Base-by-base conservation (phyloP, 2,329 filamentous ascomycete genomes). In the Aspergillus texensis region DNA sequence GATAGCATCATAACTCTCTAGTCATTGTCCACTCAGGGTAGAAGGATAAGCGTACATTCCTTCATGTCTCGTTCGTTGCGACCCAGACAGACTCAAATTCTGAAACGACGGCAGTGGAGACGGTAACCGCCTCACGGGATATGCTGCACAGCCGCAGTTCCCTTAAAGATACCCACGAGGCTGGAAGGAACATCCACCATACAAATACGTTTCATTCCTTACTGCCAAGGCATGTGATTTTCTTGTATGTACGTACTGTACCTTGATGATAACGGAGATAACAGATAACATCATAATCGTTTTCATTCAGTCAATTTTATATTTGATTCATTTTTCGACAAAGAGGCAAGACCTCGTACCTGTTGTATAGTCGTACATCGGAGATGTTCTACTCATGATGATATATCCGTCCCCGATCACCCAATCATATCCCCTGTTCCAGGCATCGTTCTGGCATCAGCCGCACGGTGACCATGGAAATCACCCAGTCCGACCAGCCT, bases 51-150 rank as follows among this genome's bases (percentile, higher is more conserved):
- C 50, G 34, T 39, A 39, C 32, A 39, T 55, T 36, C 32, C 21
- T 19, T 24, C 28, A 54, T 36, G 19, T 30, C 48, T 53, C 19
- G 48, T 53, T 34, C 30, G 48, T 36, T 36, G 50, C 48, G 50
- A 57, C 56, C 56, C 57, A 50, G 57, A 61, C 61, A 61, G 43
- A 16, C 28, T 32, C 30, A 56, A 54, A 62, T 60, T 62, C 61
- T 66, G 67, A 68, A 68, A 68, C 67, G 58, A 62, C 61, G 63
- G 50, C 56, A 57, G 67, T 67, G 65, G 67, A 65, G 58, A 41
- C 43, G 12, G 45, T 39, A 50, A 52, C 62, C 57, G 64, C 62
- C 64, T 58, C 57, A 62, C 57, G 16, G 46, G 54, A 36, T 45
- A 61, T 54, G 52, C 61, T 56, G 55, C 66, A 62, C 60, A 53